A percentile compares a stretch with the other conserved stretches of the same genome.
These are phyloP conservation scores for Exophiala phaeomuriformis DNA, from an alignment of 2,329 filamentous ascomycete genomes.

Conservation along the genomic window DNA sequence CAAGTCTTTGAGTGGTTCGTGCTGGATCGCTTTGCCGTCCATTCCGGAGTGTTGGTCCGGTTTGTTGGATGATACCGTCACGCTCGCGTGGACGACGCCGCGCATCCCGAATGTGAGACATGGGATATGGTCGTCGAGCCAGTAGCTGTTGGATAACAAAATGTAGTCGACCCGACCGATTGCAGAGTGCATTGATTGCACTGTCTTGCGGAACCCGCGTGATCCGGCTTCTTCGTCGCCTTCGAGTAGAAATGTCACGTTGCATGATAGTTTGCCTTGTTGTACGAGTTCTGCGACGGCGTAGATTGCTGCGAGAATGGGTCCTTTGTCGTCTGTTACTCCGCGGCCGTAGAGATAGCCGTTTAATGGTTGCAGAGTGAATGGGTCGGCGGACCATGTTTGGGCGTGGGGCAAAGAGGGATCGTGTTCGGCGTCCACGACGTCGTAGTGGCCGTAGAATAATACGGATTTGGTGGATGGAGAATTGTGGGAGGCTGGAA, in stretches of 20 bases:
- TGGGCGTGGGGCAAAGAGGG: constrained; percentile 3
- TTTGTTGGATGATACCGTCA: constrained; percentile 76
- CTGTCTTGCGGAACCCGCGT: constrained; percentile 76
- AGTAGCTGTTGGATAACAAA: constrained; percentile 93
- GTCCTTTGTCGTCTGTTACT: constrained; percentile 97
- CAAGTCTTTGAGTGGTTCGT: constrained; percentile 87
- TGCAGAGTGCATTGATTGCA: constrained; percentile 68
- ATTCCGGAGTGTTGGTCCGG: constrained; percentile 93
- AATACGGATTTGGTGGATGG: constrained; percentile 65
- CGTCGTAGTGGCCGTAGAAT: constrained; percentile 98
- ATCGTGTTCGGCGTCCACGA: constrained; percentile 68
- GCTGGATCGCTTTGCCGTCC: constrained; percentile 79
- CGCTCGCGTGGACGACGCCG: constrained; percentile 86
- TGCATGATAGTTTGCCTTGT: constrained; percentile 73
- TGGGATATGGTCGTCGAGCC: constrained; percentile 91
- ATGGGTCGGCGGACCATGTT: constrained; percentile 81
- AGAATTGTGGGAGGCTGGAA: constrained; percentile 47
- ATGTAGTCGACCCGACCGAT: constrained; percentile 94
- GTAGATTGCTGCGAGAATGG: constrained; percentile 87
- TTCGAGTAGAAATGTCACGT: constrained; percentile 90
- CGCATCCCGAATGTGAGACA: constrained; percentile 91
- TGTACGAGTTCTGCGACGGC: constrained; percentile 84
- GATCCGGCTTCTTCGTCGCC: constrained; percentile 95
- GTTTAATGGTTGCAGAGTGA: constrained; percentile 79
- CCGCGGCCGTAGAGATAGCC: constrained; percentile 92